Evolutionary conservation across 75 land plant genomes (phyloP), one percentile per base, ranked within the genome.

Genomic region (Ceratopteris richardii): DNA sequence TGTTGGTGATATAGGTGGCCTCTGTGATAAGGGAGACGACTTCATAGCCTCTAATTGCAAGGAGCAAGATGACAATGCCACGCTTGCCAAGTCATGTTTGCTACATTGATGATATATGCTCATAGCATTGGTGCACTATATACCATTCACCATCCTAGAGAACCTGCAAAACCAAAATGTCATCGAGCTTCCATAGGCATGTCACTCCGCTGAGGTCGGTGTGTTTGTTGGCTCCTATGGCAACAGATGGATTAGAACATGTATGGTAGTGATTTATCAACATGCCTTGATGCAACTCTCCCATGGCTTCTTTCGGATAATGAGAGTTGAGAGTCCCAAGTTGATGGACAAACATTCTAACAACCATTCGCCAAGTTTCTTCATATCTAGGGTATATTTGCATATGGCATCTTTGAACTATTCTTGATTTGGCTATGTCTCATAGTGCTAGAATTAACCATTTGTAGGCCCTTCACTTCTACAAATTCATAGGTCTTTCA

Each of bases 191-290:
- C 10, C 21, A 62, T 42, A 47, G 58, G 36, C 37, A 60, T 31
- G 52, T 68, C n/a, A 60, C 26, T 0, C 41, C 62, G 1, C 66
- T 50, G 30, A 25, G 28, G 60, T 72, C 75, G 4, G 75, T 57
- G 53, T 72, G 75, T 7, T 51, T 37, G 3, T 54, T 37, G 25
- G 58, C 27, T 19, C 75, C 75, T 9, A 72, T 37, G 12, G 63
- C 43, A 27, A 52, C 57, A 7, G 40, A 52, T 10, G 75, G 75
- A 23, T 51, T 53, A 28, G 72, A 72, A 51, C 75, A 67, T 5
- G 72, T 72, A 4, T 72, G 75, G n/a, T n/a, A n/a, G n/a, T n/a
- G n/a, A n/a, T n/a, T n/a, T n/a, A n/a, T n/a, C n/a, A n/a, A n/a
- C n/a, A 40, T 66, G 6, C 29, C 17, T 17, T 56, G 57, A 6